phyloP scores from a whole-genome alignment of 2,329 filamentous ascomycete species.

The Aspergillus versicolor region DNA sequence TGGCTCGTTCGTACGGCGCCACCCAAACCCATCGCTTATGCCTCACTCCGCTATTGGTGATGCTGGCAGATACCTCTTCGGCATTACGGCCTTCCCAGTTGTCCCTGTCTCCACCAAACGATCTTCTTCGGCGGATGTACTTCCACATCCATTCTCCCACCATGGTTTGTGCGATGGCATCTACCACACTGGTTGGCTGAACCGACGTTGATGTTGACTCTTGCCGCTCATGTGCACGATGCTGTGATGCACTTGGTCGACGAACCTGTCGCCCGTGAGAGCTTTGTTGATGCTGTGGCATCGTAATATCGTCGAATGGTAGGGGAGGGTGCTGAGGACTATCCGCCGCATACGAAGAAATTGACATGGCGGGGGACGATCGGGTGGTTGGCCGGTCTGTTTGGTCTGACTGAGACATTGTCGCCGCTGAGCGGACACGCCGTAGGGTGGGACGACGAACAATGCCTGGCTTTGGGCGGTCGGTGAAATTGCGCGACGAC shows the following conservation, averaged over 20 bases:
- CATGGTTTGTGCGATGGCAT: slow-evolving; percentile 97
- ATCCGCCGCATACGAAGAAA: slow-evolving; percentile 65
- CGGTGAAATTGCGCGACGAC: slow-evolving; percentile 55
- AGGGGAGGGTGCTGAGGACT: slow-evolving; percentile 72
- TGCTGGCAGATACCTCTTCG: slow-evolving; percentile 69
- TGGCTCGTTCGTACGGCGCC: slow-evolving; percentile 90
- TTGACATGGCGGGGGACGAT: slow-evolving; percentile 58
- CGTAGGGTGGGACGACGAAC: slow-evolving; percentile 63
- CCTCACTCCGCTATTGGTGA: slow-evolving; percentile 63
- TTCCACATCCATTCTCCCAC: slow-evolving; percentile 72
- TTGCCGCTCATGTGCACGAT: slow-evolving; percentile 34
- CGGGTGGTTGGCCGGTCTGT: slow-evolving; percentile 46
- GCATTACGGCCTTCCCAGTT: slow-evolving; percentile 56
- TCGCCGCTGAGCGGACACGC: slow-evolving; percentile 80
- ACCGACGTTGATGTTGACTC: slow-evolving; percentile 59
- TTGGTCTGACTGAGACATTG: slow-evolving; percentile 59
- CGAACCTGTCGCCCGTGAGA: slow-evolving; percentile 22
- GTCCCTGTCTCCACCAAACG: slow-evolving; percentile 70
- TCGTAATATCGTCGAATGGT: slow-evolving; percentile 69
- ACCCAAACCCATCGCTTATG: slow-evolving; percentile 99
- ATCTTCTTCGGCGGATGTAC: slow-evolving; percentile 64
- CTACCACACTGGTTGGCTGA: slow-evolving; percentile 78
- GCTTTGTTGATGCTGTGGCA: slow-evolving; percentile 38
- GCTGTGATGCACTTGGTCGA: slow-evolving; percentile 25
- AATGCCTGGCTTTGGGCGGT: slow-evolving; percentile 57